These are phyloP conservation scores for Fusarium brachygibbosum DNA, from an alignment of 2,329 filamentous ascomycete species.

Conservation along the genomic window DNA sequence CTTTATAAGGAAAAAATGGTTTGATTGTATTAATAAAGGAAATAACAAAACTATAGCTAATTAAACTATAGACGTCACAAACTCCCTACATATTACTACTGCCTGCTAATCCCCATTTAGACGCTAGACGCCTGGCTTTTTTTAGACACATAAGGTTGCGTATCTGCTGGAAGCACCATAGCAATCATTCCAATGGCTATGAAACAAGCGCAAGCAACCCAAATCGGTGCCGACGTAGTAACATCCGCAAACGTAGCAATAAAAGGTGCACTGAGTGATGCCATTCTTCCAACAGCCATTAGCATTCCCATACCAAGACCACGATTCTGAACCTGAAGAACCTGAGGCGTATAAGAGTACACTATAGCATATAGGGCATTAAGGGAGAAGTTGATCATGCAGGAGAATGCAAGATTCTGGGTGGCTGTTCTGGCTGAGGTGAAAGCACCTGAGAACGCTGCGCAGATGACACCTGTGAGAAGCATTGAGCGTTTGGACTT, in stretches of 20 bases:
- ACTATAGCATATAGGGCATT: slow-evolving; percentile 4
- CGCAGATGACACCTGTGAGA: not conserved
- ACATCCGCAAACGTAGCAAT: slow-evolving; percentile 3
- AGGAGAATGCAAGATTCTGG: not conserved
- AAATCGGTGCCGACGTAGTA: not conserved
- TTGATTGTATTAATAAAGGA: too few relatives aligned
- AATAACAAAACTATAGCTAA: too few relatives aligned
- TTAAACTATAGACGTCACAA: too few relatives aligned
- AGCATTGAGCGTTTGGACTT: slow-evolving; percentile 4
- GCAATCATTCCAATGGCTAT: not conserved
- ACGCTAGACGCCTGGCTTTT: too few relatives aligned
- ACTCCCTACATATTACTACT: too few relatives aligned
- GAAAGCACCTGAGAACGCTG: slow-evolving; percentile 2
- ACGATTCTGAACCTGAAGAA: slow-evolving; percentile 8
- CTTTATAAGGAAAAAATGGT: too few relatives aligned
- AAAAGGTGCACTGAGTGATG: slow-evolving; percentile 1
- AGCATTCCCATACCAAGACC: slow-evolving; percentile 3
- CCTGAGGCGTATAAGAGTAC: slow-evolving; percentile 3
- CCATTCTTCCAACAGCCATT: not conserved
- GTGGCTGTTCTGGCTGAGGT: not conserved
- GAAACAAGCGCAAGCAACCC: slow-evolving; percentile 1
- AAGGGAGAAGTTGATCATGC: slow-evolving; percentile 9
- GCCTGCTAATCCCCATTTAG: too few relatives aligned
- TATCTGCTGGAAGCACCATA: not conserved
- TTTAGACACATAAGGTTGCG: too few relatives aligned